Evolutionary conservation across 805 yeast species (phyloP), one percentile per base, ranked within the genome.

Genomic region (Grigorovia humatica): DNA sequence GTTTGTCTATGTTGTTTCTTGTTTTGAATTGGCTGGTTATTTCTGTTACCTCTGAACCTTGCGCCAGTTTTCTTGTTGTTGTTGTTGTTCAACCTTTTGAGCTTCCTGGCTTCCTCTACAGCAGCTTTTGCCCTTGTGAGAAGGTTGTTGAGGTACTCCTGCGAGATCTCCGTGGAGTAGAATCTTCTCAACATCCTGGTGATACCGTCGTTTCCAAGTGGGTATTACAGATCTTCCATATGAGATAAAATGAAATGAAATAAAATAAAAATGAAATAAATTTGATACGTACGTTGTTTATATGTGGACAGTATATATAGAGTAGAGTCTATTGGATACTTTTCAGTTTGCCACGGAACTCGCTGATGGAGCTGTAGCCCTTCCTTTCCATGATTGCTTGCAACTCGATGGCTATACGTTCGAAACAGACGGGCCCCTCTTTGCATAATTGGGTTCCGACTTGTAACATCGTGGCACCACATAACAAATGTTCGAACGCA

Each of bases 381-480:
- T 62, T 64, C 43, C 52, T 51, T 4, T 55, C 52, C 65, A 64
- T 61, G 15, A 63, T 57, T 19, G 55, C 60, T 46, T 46, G 52
- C 48, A 63, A 48, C 48, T 62, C 66, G 17, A 44, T 49, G 20
- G 54, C 58, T 35, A 64, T 45, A 44, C 66, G 57, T 6, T 55
- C 63, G 51, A 64, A 64, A 20, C 62, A 52, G 8, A 60, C 47
- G 17, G 55, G 54, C 27, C 68, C 68, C 47, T 63, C 64, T 50
- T 63, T 58, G 46, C 57, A 53, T 46, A 63, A 48, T 49, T 60
- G 62, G 23, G 67, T 64, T 35, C 68, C 67, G 40, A 64, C 57
- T 52, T 64, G 68, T 40, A 64, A 48, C 66, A 63, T 59, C 5
- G 66, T 53, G 12, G 68, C 67, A 52, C 67, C 66, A 54, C 68